Evolutionary conservation across 2,329 filamentous ascomycete species (phyloP).

Genomic region (Emydomyces testavorans): DNA sequence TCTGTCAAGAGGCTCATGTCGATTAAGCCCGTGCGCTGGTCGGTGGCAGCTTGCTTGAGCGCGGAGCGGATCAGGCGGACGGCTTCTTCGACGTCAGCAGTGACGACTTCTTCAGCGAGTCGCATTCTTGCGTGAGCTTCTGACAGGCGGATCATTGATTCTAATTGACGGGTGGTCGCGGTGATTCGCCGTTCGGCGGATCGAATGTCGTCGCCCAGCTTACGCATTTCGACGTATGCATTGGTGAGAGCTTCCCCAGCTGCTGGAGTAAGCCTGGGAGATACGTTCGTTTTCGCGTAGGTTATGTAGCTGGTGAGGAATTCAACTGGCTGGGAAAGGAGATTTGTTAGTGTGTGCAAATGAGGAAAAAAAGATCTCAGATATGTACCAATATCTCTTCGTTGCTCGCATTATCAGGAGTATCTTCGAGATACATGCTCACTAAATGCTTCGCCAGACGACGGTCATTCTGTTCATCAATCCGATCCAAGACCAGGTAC

Average conservation of each 20-base stretch:
- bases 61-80: conserved; percentile 87
- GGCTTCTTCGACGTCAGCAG: conserved; percentile 75
- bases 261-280: conserved; percentile 66
- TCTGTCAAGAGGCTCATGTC: conserved; percentile 95
- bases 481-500: conserved; percentile 87
- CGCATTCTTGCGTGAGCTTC: conserved; percentile 99
- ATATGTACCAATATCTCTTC: conserved; percentile 67
- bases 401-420: conserved; percentile 65
- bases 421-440: conserved; percentile 93
- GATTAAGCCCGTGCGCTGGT: conserved; percentile 77
- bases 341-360: conserved; percentile 1
- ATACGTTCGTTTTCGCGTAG: conserved; percentile 76
- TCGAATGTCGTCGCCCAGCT: conserved; percentile 77
- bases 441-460: conserved; percentile 84
- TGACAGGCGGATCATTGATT: conserved; percentile 93
- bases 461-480: conserved; percentile 81
- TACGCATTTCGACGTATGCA: conserved; percentile 88
- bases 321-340: conserved; percentile 62
- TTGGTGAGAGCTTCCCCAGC: conserved; percentile 76
- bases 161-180: conserved; percentile 88
- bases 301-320: conserved; percentile 96
- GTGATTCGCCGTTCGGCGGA: conserved; percentile 91
- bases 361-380: not conserved
- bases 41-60: conserved; percentile 94
- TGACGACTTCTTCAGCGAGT: conserved; percentile 61